Evolutionary conservation across 805 yeast genomes (phyloP).

Genomic region (Candida krabiensis): DNA sequence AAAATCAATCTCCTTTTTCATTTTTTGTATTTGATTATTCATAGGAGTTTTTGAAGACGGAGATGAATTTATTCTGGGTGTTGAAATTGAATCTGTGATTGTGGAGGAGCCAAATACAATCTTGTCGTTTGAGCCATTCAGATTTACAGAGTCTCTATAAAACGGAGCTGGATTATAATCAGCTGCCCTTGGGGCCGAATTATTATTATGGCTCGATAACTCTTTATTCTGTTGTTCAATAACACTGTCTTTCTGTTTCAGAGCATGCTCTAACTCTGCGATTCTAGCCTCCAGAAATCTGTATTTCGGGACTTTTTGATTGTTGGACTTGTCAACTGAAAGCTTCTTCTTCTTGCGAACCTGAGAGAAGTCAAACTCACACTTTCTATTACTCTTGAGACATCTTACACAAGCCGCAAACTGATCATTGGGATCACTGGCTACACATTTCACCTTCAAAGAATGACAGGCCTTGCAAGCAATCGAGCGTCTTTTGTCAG

Average conservation of each 20-base stretch:
- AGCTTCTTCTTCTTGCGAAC: conserved; percentile 45
- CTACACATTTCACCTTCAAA: conserved; percentile 81
- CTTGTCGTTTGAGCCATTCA: background rate
- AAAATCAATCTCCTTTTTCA: conserved; percentile 41
- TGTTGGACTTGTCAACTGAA: conserved; percentile 9
- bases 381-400: conserved; percentile 55
- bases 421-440: conserved; percentile 58
- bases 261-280: conserved; percentile 14
- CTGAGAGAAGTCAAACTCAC: conserved; percentile 67
- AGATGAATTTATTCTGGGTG: conserved; percentile 24
- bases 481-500: conserved; percentile 42
- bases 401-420: conserved; percentile 75
- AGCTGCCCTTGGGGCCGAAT: conserved; percentile 1
- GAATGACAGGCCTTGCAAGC: conserved; percentile 79
- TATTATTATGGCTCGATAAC: conserved; percentile 8
- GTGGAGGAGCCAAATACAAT: background rate
- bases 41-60: conserved; percentile 20
- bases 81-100: conserved; percentile 12
- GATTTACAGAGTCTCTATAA: background rate
- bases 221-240: conserved; percentile 12
- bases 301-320: conserved; percentile 16
- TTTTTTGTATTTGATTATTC: conserved; percentile 26
- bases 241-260: conserved; percentile 8
- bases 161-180: background rate
- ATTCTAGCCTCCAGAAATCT: conserved; percentile 31